Evolutionary conservation across 1,284 basidiomycete genomes (phyloP).

Genomic region (Blastosporella zonata): DNA sequence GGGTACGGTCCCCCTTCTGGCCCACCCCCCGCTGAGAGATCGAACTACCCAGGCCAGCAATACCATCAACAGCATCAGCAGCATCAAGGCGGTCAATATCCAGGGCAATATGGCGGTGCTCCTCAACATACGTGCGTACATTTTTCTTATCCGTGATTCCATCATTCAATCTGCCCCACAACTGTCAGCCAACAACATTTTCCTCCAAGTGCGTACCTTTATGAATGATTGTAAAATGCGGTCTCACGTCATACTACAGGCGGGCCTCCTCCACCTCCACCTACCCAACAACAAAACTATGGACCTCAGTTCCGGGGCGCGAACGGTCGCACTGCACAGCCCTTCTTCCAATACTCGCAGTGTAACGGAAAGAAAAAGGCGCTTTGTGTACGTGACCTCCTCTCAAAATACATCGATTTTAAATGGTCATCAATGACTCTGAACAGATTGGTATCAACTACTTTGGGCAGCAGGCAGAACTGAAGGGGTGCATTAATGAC

Average conservation of each 20-base stretch:
- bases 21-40: constrained; percentile 28
- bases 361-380: constrained; percentile 82
- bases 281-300: constrained; percentile 62
- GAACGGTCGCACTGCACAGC: constrained; percentile 49
- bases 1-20: constrained; percentile 30
- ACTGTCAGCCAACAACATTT: constrained; percentile 10
- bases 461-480: constrained; percentile 54
- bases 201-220: constrained; percentile 10
- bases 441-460: constrained; percentile 83
- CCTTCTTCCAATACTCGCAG: constrained; percentile 82
- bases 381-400: constrained; percentile 54
- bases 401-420: not conserved
- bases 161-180: not conserved
- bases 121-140: constrained; percentile 18
- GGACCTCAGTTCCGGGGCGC: constrained; percentile 58
- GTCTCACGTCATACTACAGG: constrained; percentile 26
- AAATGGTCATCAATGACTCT: not conserved
- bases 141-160: constrained; percentile 7
- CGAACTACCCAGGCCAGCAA: constrained; percentile 29
- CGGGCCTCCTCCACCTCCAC: constrained; percentile 54
- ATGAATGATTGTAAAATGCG: not conserved
- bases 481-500: constrained; percentile 89
- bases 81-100: constrained; percentile 28
- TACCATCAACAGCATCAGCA: constrained; percentile 23
- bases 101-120: constrained; percentile 31